These are phyloP conservation scores for Salix caprea DNA, from an alignment of 345 rosid species.

Conservation along the genomic window DNA sequence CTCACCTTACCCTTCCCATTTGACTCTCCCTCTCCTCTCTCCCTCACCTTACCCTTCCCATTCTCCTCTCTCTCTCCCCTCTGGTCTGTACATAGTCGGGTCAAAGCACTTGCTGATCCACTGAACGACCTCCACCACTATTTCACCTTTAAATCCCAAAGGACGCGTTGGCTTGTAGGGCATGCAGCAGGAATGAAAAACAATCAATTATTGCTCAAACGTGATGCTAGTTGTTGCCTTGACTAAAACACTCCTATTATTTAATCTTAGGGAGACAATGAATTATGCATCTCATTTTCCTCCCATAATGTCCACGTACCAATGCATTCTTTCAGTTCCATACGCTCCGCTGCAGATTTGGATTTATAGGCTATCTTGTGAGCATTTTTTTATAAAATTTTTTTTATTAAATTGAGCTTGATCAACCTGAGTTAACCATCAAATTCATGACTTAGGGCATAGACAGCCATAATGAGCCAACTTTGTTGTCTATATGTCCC, in stretches of 20 bases:
- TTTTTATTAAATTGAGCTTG: too few relatives aligned
- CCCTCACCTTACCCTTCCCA: too few relatives aligned
- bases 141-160: slow-evolving; percentile 6
- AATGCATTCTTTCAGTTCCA: too few relatives aligned
- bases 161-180: slow-evolving; percentile 5
- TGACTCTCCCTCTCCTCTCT: too few relatives aligned
- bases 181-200: background rate
- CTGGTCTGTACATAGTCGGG: background rate
- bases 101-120: slow-evolving; percentile 11
- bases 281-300: slow-evolving; percentile 11
- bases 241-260: slow-evolving; percentile 16
- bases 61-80: background rate
- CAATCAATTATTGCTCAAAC: slow-evolving; percentile 27
- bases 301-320: background rate
- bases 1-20: slow-evolving; percentile 11
- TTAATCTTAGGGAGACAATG: slow-evolving; percentile 18
- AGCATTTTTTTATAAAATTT: too few relatives aligned
- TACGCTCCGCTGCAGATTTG: too few relatives aligned
- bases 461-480: too few relatives aligned
- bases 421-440: too few relatives aligned
- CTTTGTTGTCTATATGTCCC: too few relatives aligned
- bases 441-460: too few relatives aligned
- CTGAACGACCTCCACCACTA: slow-evolving; percentile 11
- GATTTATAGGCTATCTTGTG: too few relatives aligned
- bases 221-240: slow-evolving; percentile 29